Conservation (phyloP, 106 monocot genomes). For the Platanthera guangdongensis region DNA sequence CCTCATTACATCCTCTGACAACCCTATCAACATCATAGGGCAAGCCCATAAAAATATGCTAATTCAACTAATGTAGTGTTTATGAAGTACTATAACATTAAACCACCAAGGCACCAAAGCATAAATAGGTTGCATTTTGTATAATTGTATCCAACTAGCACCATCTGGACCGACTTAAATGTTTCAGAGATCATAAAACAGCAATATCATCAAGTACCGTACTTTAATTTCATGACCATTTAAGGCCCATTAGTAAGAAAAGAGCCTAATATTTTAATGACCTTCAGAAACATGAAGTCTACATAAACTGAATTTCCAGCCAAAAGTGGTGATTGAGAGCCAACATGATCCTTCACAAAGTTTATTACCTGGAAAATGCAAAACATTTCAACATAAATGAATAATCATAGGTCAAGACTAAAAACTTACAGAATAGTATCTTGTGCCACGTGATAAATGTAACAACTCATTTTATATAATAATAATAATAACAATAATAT, state of each 20-base stretch:
- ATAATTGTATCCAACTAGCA: background rate
- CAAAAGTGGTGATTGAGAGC: slow-evolving; percentile 45
- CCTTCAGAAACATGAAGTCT: slow-evolving; percentile 84
- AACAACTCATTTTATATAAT: too few species aligned
- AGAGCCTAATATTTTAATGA: slow-evolving; percentile 16
- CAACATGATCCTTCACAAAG: slow-evolving; percentile 67
- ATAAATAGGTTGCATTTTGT: background rate
- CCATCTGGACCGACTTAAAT: background rate
- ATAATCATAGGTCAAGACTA: background rate
- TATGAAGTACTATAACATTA: background rate
- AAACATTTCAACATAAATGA: slow-evolving; percentile 4
- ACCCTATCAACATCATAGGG: too few species aligned
- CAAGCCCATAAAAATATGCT: background rate
- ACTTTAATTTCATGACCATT: background rate
- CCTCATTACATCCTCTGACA: too few species aligned
- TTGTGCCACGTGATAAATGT: background rate
- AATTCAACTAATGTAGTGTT: background rate
- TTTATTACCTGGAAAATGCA: slow-evolving; percentile 56
- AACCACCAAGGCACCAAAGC: background rate
- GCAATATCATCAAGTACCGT: background rate
- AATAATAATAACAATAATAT: too few species aligned
- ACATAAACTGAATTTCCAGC: slow-evolving; percentile 91
- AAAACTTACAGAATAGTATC: background rate
- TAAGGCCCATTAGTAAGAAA: background rate
- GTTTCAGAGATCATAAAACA: background rate